These are phyloP conservation scores for Beauveria medogensis DNA, from an alignment of 2,329 filamentous ascomycete genomes.

Conservation along the genomic window DNA sequence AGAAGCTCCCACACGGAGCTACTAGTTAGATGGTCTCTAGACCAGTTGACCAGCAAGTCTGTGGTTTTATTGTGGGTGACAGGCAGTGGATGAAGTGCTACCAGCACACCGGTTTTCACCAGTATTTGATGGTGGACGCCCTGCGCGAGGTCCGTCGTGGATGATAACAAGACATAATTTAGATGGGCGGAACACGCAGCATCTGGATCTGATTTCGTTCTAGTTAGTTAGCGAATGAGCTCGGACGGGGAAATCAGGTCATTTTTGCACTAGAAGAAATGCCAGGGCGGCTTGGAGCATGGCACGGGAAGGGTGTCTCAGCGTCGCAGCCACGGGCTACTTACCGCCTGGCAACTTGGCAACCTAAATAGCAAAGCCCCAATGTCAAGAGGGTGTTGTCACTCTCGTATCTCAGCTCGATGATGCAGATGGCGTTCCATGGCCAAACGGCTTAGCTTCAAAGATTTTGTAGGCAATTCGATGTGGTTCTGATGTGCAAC, in stretches of 20 bases:
- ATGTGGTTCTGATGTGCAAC: neutral
- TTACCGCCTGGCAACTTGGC: neutral
- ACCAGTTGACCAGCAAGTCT: neutral
- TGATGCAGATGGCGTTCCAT: neutral
- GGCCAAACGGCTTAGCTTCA: neutral
- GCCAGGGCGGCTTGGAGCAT: neutral
- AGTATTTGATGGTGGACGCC: neutral
- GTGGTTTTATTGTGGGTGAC: neutral
- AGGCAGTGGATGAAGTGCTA: neutral
- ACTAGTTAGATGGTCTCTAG: neutral
- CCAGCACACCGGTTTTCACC: neutral
- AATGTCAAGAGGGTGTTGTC: neutral
- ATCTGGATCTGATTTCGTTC: neutral
- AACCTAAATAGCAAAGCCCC: neutral
- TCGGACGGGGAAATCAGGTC: neutral
- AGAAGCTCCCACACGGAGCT: neutral
- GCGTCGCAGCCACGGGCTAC: neutral
- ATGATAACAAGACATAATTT: neutral
- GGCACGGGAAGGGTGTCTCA: neutral
- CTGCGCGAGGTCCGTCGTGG: too few species aligned
- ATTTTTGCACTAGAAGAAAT: neutral
- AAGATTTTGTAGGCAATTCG: neutral
- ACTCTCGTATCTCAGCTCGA: neutral
- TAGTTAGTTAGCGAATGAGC: neutral
- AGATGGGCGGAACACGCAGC: neutral